phyloP scores from a whole-genome alignment of 768 basidiomycete genomes.

The Epithele typhae region DNA sequence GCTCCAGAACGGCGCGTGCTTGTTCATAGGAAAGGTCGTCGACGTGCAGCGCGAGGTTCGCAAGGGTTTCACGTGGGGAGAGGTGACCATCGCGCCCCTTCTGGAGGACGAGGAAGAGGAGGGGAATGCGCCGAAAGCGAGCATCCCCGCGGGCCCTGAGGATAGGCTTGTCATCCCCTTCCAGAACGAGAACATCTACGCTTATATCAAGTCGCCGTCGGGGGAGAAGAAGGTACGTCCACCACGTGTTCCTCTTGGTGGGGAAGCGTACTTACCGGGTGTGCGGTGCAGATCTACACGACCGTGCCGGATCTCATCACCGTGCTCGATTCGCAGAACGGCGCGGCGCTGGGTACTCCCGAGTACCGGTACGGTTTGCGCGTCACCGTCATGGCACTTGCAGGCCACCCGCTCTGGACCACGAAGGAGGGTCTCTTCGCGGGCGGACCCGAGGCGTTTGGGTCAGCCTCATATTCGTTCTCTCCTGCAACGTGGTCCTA shows the following conservation, averaged over 20 bases:
- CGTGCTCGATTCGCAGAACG: conserved; percentile 59
- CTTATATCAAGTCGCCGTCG: conserved; percentile 31
- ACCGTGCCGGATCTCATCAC: conserved; percentile 65
- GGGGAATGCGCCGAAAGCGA: background rate
- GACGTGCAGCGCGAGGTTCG: conserved; percentile 33
- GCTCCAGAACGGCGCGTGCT: conserved; percentile 32
- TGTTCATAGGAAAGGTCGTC: conserved; percentile 60
- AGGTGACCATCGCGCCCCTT: conserved; percentile 27
- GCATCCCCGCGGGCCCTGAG: conserved; percentile 21
- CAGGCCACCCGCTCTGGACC: conserved; percentile 52
- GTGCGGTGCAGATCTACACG: conserved; percentile 36
- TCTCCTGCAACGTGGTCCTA: background rate
- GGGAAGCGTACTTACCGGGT: conserved; percentile 1
- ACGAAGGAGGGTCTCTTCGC: conserved; percentile 44
- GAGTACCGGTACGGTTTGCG: conserved; percentile 56
- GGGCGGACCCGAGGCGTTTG: conserved; percentile 53
- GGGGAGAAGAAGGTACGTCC: conserved; percentile 24
- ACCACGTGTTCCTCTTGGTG: no score
- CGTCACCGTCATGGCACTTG: conserved; percentile 45
- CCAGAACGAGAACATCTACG: conserved; percentile 59
- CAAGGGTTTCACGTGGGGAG: conserved; percentile 29
- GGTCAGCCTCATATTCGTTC: conserved; percentile 25
- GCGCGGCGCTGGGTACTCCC: conserved; percentile 57
- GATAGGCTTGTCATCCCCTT: conserved; percentile 47
- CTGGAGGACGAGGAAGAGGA: conserved; percentile 26